phyloP scores from a whole-genome alignment of 129 eudicot species.

The Cynara cardunculus region DNA sequence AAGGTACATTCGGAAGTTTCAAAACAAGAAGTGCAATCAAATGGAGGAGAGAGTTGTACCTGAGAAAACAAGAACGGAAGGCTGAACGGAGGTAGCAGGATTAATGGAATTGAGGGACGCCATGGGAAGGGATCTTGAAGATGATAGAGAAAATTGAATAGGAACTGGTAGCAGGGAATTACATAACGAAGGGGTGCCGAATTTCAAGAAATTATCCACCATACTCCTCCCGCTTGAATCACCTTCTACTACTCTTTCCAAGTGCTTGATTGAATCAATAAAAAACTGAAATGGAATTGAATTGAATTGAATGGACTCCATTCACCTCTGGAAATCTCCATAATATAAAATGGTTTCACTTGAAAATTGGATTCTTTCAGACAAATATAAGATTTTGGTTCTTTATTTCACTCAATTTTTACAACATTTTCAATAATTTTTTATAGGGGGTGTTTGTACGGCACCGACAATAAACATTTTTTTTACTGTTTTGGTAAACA shows the following conservation, averaged over 20 bases:
- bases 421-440: too few relatives aligned
- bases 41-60: constrained; percentile 27
- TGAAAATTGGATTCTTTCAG: not conserved
- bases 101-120: constrained; percentile 23
- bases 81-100: constrained; percentile 30
- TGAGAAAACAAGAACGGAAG: constrained; percentile 85
- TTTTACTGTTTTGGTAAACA: too few relatives aligned
- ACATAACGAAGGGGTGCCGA: constrained; percentile 38
- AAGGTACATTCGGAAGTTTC: not conserved
- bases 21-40: not conserved
- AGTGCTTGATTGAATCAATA: not conserved
- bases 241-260: not conserved
- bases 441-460: too few relatives aligned
- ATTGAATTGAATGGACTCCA: not conserved
- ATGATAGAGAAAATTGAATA: constrained; percentile 6
- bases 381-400: not conserved
- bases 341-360: not conserved
- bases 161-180: constrained; percentile 17
- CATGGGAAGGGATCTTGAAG: constrained; percentile 37
- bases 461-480: too few relatives aligned
- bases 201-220: constrained; percentile 45
- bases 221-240: not conserved
- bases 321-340: not conserved
- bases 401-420: too few relatives aligned
- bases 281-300: not conserved